phyloP scores from a whole-genome alignment of 2,329 filamentous ascomycete species.

The Alternaria longipes region DNA sequence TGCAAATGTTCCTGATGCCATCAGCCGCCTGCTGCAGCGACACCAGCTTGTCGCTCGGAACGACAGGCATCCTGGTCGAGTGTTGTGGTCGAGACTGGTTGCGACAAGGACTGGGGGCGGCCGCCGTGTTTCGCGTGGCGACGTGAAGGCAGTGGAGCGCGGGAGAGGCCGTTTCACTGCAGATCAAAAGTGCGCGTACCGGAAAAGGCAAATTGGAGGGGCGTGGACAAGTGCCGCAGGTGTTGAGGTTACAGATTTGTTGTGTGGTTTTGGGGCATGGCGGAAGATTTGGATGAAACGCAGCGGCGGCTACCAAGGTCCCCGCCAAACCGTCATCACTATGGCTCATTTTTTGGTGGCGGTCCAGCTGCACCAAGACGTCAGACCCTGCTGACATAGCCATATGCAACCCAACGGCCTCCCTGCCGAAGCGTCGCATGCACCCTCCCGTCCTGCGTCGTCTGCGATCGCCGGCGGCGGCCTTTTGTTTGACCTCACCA shows the following conservation, averaged over 20 bases:
- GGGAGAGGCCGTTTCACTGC: constrained; percentile 19
- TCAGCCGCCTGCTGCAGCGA: constrained; percentile 86
- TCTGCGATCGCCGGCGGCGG: not conserved
- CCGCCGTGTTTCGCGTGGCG: constrained; percentile 10
- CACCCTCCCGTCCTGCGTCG: not conserved
- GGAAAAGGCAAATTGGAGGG: constrained; percentile 10
- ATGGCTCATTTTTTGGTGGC: constrained; percentile 16
- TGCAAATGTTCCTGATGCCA: constrained; percentile 78
- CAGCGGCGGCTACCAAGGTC: not conserved
- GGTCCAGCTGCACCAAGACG: constrained; percentile 13
- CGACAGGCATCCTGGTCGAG: constrained; percentile 77
- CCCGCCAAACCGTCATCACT: constrained; percentile 13
- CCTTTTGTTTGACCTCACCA: constrained; percentile 1
- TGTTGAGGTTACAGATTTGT: constrained; percentile 6
- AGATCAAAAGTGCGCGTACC: not conserved
- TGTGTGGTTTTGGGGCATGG: constrained; percentile 27
- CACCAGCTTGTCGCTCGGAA: constrained; percentile 88
- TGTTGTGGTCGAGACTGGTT: constrained; percentile 2
- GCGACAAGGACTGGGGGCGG: not conserved
- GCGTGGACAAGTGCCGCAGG: constrained; percentile 11
- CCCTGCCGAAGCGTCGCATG: constrained; percentile 1
- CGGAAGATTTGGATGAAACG: constrained; percentile 26
- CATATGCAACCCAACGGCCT: constrained; percentile 1
- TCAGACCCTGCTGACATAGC: constrained; percentile 9
- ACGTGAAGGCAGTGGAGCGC: not conserved